Base-by-base conservation (phyloP, 1,139 yeast species). In the Blastobotrys serpentis region DNA sequence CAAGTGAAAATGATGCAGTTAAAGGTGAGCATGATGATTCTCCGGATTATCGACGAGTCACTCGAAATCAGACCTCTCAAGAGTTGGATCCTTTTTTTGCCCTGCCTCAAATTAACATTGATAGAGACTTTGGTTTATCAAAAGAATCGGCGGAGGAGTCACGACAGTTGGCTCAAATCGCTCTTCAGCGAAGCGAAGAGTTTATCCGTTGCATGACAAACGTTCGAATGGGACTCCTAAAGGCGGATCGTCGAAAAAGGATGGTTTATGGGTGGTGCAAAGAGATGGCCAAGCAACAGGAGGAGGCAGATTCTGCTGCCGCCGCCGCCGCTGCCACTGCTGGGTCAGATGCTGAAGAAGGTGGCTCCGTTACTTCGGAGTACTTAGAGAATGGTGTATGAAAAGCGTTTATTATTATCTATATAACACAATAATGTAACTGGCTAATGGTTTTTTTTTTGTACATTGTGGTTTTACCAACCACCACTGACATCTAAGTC, bases 131-230 rank as follows among this genome's bases (percentile, higher is more conserved):
- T 50, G 79, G 79, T 0, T 62, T 74, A 11, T 60, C 69, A n/a
- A 67, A 72, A 1, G 82, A 78, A 32, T 75, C 74, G 21, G 81
- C 85, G 1, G 86, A 81, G 56, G 84, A 80, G 44, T 73, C 84
- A 0, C 70, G 88, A 50, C 87, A 83, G 61, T 65, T 82, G 50
- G 74, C 84, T 2, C 88, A 83, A 56, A 79, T 84, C 43, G 86
- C 86, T 0, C 69, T 88, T 45, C 98, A 92, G 68, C 76, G 97
- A 62, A 88, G 88, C 60, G 90, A 87, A 63, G 98, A 92, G 66
- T 90, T 85, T 64, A 84, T 89, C 48, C 77, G 94, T 60, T 86
- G 89, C 55, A 72, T 92, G 64, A 73, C 79, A 19, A 78, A 75
- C 38, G 77, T 92, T 42, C 76, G 97, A 56, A 77, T 77, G 59